A percentile compares a stretch with the other conserved stretches of the same genome.
These are phyloP conservation scores for Candida namnaoensis DNA, from an alignment of 805 yeast species.

Conservation along the genomic window DNA sequence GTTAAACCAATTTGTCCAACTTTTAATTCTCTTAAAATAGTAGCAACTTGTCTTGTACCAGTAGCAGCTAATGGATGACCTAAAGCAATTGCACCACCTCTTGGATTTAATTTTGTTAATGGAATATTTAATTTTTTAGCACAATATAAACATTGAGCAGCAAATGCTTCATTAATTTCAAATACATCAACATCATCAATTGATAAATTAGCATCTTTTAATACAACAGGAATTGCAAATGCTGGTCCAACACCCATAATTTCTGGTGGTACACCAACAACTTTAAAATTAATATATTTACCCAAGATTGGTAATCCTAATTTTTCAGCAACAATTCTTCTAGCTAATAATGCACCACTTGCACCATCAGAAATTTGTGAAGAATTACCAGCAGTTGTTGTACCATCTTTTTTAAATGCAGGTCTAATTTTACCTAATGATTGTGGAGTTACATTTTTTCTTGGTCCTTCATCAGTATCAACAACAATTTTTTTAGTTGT, in stretches of 20 bases:
- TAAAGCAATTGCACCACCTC: slow-evolving; percentile 89
- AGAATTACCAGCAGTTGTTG: slow-evolving; percentile 93
- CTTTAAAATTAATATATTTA: slow-evolving; percentile 68
- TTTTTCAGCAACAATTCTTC: slow-evolving; percentile 76
- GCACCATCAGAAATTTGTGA: slow-evolving; percentile 97
- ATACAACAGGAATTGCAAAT: slow-evolving; percentile 80
- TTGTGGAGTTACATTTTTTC: slow-evolving; percentile 75
- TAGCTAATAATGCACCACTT: slow-evolving; percentile 77
- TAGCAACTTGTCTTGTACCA: slow-evolving; percentile 90
- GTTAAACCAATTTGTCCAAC: slow-evolving; percentile 82
- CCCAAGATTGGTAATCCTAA: slow-evolving; percentile 67
- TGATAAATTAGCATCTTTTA: slow-evolving; percentile 50
- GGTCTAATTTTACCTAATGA: slow-evolving; percentile 72
- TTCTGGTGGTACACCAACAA: slow-evolving; percentile 94
- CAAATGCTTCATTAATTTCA: slow-evolving; percentile 91
- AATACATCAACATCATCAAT: slow-evolving; percentile 63
- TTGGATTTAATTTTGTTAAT: slow-evolving; percentile 60
- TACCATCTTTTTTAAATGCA: slow-evolving; percentile 73
- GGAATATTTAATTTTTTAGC: slow-evolving; percentile 55
- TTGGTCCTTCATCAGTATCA: slow-evolving; percentile 81
- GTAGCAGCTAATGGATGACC: slow-evolving; percentile 88
- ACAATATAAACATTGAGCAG: slow-evolving; percentile 79
- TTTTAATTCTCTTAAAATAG: slow-evolving; percentile 72
- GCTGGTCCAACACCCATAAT: slow-evolving; percentile 99
- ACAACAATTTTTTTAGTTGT: slow-evolving; percentile 26